Base-by-base conservation (phyloP, 306 rosid species). In the Casuarina equisetifolia region DNA sequence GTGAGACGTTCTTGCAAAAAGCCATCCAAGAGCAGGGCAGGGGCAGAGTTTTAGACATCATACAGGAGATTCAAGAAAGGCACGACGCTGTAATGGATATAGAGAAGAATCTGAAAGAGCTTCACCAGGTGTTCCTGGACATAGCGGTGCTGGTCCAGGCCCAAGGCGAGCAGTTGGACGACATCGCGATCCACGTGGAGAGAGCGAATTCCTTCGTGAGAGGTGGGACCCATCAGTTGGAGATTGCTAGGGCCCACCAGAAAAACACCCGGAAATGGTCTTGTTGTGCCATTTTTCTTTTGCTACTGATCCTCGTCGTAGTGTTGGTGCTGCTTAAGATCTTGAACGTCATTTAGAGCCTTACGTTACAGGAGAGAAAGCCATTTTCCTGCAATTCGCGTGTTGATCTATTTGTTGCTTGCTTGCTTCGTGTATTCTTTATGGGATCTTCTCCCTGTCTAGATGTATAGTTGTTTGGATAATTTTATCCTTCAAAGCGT, bases 121-220 rank as follows among this genome's bases (percentile, higher is more conserved):
- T 94, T 50, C 97, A 94, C 78, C 98, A 94, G 76, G 92, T 94
- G 76, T 94, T 94, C 82, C 9, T 94, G 84, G 98, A 94, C 89
- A 94, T 94, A 96, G 85, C 98, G 4, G 94, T 94, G 16, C 43
- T 91, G 85, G 96, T 91, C 25, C 86, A 91, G 50, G 75, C 88
- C 1, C 97, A 94, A 49, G 97, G 97, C 2, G 92, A 91, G 75
- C 91, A 94, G 3, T 51, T 94, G 13, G 93, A 94, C 20, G 96
- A 94, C 80, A 94, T 94, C 0, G 97, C 90, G 76, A 86, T 86
- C 89, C 91, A 94, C 51, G 77, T 94, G 82, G 78, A 70, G 38
- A 79, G 97, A 19, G 97, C 98, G 5, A 79, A 84, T 69, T 94
- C 98, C 11, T 90, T 59, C 36, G 94, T 94, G 0, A 78, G 75